Conservation (phyloP, 305 asterid species). For the Fraxinus velutina region DNA sequence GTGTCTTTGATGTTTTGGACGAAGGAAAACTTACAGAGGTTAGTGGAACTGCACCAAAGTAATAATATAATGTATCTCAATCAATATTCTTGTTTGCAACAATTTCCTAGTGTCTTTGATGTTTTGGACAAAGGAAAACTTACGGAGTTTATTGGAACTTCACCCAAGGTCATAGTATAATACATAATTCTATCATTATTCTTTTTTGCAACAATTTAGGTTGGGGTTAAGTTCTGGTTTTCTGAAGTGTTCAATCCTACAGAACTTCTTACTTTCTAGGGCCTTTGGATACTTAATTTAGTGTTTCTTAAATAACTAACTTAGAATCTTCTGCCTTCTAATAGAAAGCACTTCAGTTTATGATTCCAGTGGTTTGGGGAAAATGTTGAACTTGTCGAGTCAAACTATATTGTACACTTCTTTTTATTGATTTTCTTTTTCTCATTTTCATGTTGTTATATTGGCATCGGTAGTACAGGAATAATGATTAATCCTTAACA, state of each 20-base stretch:
- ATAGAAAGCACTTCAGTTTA: conserved; percentile 14
- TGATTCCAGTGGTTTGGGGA: background rate
- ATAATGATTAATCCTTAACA: background rate
- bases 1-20: conserved; percentile 92
- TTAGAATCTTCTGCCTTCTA: background rate
- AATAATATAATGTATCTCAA: conserved; percentile 6
- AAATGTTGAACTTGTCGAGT: background rate
- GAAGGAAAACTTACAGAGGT: conserved; percentile 99
- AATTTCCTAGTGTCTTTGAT: conserved; percentile 62
- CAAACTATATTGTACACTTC: background rate
- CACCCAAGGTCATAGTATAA: conserved; percentile 12
- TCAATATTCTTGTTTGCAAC: background rate
- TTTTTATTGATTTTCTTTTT: background rate
- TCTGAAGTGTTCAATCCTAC: conserved; percentile 2
- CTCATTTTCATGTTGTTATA: background rate
- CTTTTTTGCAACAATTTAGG: conserved; percentile 5
- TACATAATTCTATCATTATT: background rate
- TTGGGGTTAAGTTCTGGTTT: conserved; percentile 10
- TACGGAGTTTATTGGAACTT: conserved; percentile 65
- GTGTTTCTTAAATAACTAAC: background rate
- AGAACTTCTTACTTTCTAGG: conserved; percentile 15
- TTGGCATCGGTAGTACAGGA: background rate
- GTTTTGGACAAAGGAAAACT: conserved; percentile 97
- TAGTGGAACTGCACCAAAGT: conserved; percentile 26
- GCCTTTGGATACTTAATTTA: background rate